phyloP scores from a whole-genome alignment of 148 eudicot species.

The Polygonum aviculare region DNA sequence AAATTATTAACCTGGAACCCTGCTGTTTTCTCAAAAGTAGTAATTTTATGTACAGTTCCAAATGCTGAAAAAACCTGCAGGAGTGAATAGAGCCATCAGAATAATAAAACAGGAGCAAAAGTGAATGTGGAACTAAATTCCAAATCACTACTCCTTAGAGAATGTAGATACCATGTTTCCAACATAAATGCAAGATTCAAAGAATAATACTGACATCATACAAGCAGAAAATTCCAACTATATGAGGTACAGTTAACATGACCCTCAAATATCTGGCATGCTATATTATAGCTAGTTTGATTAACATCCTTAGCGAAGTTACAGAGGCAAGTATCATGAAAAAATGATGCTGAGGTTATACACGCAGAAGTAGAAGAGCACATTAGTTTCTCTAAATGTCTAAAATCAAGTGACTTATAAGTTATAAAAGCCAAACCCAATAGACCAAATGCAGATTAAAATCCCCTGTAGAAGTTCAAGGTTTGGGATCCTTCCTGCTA shows the following conservation, averaged over 20 bases:
- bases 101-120: constrained; percentile 1
- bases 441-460: not conserved
- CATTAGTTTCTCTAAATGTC: not conserved
- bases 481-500: not conserved
- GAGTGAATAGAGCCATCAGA: constrained; percentile 16
- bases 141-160: not conserved
- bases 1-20: constrained; percentile 67
- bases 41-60: constrained; percentile 95
- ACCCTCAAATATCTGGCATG: not conserved
- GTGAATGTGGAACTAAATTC: not conserved
- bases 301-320: not conserved
- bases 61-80: constrained; percentile 90
- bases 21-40: constrained; percentile 98
- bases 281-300: not conserved
- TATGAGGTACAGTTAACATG: not conserved
- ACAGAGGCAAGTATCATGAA: not conserved
- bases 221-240: not conserved
- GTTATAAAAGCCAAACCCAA: not conserved
- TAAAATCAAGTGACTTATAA: not conserved
- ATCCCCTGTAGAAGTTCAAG: not conserved
- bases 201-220: not conserved
- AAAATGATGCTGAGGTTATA: not conserved
- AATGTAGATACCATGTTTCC: not conserved
- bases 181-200: not conserved
- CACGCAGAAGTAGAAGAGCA: not conserved